Evolutionary conservation across 192 early-diverging fungal species (phyloP).

Genomic region (Coemansia guatemalensis): DNA sequence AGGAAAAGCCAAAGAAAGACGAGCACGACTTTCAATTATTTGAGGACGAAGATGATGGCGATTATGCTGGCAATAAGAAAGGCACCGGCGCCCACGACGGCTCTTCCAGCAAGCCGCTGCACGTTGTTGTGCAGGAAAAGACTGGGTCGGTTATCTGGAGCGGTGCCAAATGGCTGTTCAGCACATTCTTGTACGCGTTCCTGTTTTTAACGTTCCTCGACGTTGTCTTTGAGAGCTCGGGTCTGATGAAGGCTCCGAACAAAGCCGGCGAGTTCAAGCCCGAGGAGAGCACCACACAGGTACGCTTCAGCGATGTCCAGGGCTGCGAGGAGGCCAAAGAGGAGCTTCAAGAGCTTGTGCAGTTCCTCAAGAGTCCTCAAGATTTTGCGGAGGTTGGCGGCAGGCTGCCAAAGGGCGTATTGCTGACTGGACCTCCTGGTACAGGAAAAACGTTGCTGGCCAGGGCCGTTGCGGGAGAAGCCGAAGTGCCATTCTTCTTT

Average conservation of each 20-base stretch:
- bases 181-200: conserved; percentile 56
- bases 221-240: conserved; percentile 69
- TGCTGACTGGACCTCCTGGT: conserved; percentile 88
- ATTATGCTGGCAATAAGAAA: conserved; percentile 7
- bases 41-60: conserved; percentile 20
- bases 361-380: conserved; percentile 90
- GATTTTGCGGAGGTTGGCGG: conserved; percentile 92
- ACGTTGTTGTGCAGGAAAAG: conserved; percentile 41
- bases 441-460: conserved; percentile 98
- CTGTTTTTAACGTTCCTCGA: conserved; percentile 70
- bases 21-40: conserved; percentile 11
- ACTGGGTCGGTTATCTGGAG: conserved; percentile 28
- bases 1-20: conserved; percentile 4
- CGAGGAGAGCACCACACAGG: conserved; percentile 39
- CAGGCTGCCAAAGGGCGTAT: conserved; percentile 90
- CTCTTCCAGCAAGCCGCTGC: conserved; percentile 30
- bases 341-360: conserved; percentile 94
- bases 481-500: conserved; percentile 97
- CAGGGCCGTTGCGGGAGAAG: conserved; percentile 95
- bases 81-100: conserved; percentile 10
- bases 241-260: conserved; percentile 60
- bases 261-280: conserved; percentile 32
- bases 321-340: conserved; percentile 98
- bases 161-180: conserved; percentile 39
- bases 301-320: conserved; percentile 92